Percentiles rank a stretch among this genome's conserved stretches.
phyloP scores from a whole-genome alignment of 1,139 yeast species.

The Sugiyamaella grinbergsii region DNA sequence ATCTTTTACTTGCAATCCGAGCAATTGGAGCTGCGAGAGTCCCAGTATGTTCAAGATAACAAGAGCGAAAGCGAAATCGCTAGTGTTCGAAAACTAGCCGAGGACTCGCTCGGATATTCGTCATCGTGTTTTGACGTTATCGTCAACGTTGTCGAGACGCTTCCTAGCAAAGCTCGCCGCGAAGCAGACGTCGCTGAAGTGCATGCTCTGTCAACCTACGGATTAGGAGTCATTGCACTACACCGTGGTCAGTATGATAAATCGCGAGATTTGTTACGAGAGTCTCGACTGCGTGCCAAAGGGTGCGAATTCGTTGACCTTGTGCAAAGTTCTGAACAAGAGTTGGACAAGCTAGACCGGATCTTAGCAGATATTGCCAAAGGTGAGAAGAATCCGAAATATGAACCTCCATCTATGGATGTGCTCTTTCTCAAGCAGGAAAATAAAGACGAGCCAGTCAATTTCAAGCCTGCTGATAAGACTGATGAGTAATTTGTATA shows the following conservation, averaged over 20 bases:
- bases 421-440: slow-evolving; percentile 29
- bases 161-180: slow-evolving; percentile 50
- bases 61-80: slow-evolving; percentile 34
- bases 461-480: no score
- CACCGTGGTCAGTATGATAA: slow-evolving; percentile 57
- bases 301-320: slow-evolving; percentile 67
- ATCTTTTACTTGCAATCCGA: slow-evolving; percentile 71
- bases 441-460: slow-evolving; percentile 18
- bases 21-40: slow-evolving; percentile 57
- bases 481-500: background rate
- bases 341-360: slow-evolving; percentile 54
- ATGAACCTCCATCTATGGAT: slow-evolving; percentile 32
- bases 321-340: slow-evolving; percentile 65
- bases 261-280: slow-evolving; percentile 66
- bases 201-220: slow-evolving; percentile 79
- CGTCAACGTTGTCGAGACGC: slow-evolving; percentile 54
- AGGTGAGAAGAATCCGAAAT: slow-evolving; percentile 24
- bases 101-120: slow-evolving; percentile 32
- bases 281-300: slow-evolving; percentile 70
- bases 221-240: slow-evolving; percentile 75
- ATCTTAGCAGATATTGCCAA: slow-evolving; percentile 21
- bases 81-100: slow-evolving; percentile 24
- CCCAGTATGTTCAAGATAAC: slow-evolving; percentile 31
- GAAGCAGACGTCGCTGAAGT: slow-evolving; percentile 58
- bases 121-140: slow-evolving; percentile 42